Evolutionary conservation across 2,329 filamentous ascomycete genomes (phyloP).

Genomic region (Parastagonospora avenae): DNA sequence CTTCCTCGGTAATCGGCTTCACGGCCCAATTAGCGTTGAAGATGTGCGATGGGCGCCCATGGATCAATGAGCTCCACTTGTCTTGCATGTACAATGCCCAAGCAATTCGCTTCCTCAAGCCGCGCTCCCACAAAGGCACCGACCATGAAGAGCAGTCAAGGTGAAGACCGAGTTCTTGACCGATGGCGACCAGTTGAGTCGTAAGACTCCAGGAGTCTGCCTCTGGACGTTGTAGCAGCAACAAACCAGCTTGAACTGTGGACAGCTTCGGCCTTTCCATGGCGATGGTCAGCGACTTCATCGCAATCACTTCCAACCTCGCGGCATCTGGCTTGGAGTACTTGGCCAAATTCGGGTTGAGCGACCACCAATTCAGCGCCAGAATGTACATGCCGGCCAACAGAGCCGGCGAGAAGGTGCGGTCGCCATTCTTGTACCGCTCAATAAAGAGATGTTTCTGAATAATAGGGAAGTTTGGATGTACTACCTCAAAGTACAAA

Average conservation of each 20-base stretch:
- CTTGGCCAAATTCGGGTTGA: slow-evolving; percentile 68
- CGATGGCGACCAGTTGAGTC: slow-evolving; percentile 83
- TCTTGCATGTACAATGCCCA: slow-evolving; percentile 96
- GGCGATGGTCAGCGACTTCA: slow-evolving; percentile 73
- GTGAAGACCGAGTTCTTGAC: slow-evolving; percentile 86
- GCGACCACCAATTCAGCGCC: slow-evolving; percentile 86
- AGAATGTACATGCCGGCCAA: slow-evolving; percentile 83
- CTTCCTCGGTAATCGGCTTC: slow-evolving; percentile 64
- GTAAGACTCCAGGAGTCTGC: slow-evolving; percentile 84
- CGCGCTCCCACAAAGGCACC: slow-evolving; percentile 85
- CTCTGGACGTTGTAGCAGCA: slow-evolving; percentile 76
- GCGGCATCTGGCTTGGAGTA: slow-evolving; percentile 72
- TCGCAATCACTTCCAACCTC: slow-evolving; percentile 74
- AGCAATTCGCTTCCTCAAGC: slow-evolving; percentile 80
- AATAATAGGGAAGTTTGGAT: slow-evolving; percentile 81
- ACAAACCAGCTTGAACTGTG: slow-evolving; percentile 76
- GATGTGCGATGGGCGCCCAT: slow-evolving; percentile 82
- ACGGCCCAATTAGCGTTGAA: slow-evolving; percentile 78
- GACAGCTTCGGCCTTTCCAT: slow-evolving; percentile 83
- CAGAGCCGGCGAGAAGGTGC: slow-evolving; percentile 75
- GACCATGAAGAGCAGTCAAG: slow-evolving; percentile 87
- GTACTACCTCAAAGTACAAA: slow-evolving; percentile 80
- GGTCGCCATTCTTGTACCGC: slow-evolving; percentile 74
- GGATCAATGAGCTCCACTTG: slow-evolving; percentile 85
- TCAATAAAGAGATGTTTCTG: slow-evolving; percentile 81